These are phyloP conservation scores for Plasmodium vivax DNA, from an alignment of 169 alveolate genomes.

Conservation along the genomic window DNA sequence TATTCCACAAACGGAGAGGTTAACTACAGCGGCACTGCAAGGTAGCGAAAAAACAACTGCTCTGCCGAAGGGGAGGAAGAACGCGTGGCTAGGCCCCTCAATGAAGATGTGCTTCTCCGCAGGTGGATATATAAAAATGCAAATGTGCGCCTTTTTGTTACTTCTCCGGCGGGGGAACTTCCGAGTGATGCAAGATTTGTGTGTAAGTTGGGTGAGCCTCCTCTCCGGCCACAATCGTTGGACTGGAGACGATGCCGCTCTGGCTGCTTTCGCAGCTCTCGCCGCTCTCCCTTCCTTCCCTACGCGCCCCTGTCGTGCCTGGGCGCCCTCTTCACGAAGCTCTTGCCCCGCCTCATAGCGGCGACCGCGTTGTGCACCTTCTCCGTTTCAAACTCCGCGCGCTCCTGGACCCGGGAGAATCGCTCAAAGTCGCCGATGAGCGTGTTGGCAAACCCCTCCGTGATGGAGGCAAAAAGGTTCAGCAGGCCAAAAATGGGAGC, in stretches of 20 bases:
- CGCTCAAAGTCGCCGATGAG: constrained; percentile 93
- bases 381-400: constrained; percentile 82
- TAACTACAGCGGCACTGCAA: not conserved
- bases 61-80: not conserved
- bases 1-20: not conserved
- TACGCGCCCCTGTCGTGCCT: not conserved
- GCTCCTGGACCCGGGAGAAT: constrained; percentile 87
- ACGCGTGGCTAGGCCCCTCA: not conserved
- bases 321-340: not conserved
- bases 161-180: not conserved
- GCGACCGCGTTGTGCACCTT: constrained; percentile 65
- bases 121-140: not conserved
- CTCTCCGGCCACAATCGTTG: not conserved
- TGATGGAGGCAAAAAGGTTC: constrained; percentile 88
- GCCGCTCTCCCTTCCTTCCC: not conserved
- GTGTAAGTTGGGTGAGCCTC: not conserved
- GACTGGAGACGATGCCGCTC: not conserved
- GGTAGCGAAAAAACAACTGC: not conserved
- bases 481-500: constrained; percentile 90
- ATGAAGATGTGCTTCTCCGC: not conserved
- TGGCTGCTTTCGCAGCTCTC: not conserved
- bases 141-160: not conserved
- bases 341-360: constrained; percentile 22
- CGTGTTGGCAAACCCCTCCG: constrained; percentile 92
- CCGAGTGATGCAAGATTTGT: not conserved